A percentile compares a stretch with the other conserved stretches of the same genome.
These are phyloP conservation scores for Pestalotiopsis sp. DNA, from an alignment of 2,329 filamentous ascomycete genomes.

Conservation along the genomic window DNA sequence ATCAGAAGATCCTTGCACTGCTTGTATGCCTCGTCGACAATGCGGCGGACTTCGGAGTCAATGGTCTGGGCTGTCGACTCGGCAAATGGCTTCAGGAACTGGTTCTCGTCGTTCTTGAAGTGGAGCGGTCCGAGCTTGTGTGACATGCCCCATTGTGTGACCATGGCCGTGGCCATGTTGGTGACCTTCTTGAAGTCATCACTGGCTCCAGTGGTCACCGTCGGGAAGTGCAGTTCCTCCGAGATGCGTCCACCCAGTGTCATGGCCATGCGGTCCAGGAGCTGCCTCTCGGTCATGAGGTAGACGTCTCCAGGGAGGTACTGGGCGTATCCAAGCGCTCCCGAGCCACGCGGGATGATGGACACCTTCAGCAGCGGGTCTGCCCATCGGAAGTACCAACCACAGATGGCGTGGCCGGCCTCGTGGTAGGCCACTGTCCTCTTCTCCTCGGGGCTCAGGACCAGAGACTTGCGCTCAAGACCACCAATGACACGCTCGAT, in stretches of 20 bases:
- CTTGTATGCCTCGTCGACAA: constrained; percentile 90
- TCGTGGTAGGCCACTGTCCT: constrained; percentile 97
- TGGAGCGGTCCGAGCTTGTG: constrained; percentile 90
- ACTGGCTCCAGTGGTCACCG: constrained; percentile 90
- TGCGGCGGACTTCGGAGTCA: constrained; percentile 86
- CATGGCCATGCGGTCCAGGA: constrained; percentile 99
- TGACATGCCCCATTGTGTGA: constrained; percentile 99
- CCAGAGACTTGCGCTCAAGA: constrained; percentile 94
- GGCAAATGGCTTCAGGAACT: constrained; percentile 92
- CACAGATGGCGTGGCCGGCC: constrained; percentile 96
- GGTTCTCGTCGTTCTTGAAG: constrained; percentile 82
- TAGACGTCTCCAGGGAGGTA: constrained; percentile 96
- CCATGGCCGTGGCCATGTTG: constrained; percentile 93
- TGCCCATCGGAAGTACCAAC: constrained; percentile 96
- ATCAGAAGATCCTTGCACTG: constrained; percentile 83
- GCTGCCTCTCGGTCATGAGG: constrained; percentile 91
- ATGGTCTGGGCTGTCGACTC: constrained; percentile 93
- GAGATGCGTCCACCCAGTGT: constrained; percentile 93
- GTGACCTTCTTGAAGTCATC: constrained; percentile 99
- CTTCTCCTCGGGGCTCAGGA: constrained; percentile 93
- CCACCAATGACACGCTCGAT: constrained; percentile 97
- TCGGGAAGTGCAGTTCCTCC: constrained; percentile 95
- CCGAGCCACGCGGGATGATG: constrained; percentile 95
- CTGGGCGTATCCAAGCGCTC: constrained; percentile 92
- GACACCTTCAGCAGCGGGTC: constrained; percentile 97